These are phyloP conservation scores for Mycena galericulata DNA, from an alignment of 768 basidiomycete species.

Conservation along the genomic window DNA sequence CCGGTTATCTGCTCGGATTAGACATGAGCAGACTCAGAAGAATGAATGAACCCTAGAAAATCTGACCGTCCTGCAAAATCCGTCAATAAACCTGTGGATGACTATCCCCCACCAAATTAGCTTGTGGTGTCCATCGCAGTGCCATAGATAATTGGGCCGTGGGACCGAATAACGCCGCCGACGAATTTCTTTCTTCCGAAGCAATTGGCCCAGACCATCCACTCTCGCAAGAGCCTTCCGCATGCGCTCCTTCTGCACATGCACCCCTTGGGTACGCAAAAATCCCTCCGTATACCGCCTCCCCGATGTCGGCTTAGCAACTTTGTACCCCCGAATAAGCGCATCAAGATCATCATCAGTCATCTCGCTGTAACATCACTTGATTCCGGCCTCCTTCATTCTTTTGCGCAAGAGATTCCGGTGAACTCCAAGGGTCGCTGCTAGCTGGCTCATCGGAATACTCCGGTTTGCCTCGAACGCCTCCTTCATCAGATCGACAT, in stretches of 20 bases:
- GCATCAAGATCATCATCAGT: constrained; percentile 19
- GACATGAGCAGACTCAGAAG: too few relatives aligned
- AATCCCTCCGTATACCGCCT: constrained; percentile 39
- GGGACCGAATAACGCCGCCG: constrained; percentile 34
- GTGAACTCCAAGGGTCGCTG: neutral
- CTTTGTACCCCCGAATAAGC: constrained; percentile 20
- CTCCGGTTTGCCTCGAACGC: constrained; percentile 16
- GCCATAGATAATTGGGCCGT: constrained; percentile 39
- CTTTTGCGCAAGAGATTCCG: neutral
- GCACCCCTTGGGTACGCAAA: constrained; percentile 34
- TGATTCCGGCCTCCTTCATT: constrained; percentile 15
- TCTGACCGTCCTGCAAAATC: constrained; percentile 44
- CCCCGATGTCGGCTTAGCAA: constrained; percentile 37
- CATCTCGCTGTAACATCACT: neutral
- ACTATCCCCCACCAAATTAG: constrained; percentile 41
- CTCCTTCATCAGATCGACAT: constrained; percentile 23
- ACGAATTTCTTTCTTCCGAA: constrained; percentile 29
- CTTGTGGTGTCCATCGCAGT: too few relatives aligned
- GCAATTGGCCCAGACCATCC: constrained; percentile 37
- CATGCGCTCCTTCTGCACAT: constrained; percentile 37
- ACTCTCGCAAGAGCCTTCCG: constrained; percentile 34
- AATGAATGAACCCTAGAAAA: neutral
- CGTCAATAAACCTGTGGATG: constrained; percentile 46
- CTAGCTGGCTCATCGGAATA: constrained; percentile 14
- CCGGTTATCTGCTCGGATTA: constrained; percentile 37